Base-by-base conservation (phyloP, 768 basidiomycete species). In the Tricholoma saponaceum region DNA sequence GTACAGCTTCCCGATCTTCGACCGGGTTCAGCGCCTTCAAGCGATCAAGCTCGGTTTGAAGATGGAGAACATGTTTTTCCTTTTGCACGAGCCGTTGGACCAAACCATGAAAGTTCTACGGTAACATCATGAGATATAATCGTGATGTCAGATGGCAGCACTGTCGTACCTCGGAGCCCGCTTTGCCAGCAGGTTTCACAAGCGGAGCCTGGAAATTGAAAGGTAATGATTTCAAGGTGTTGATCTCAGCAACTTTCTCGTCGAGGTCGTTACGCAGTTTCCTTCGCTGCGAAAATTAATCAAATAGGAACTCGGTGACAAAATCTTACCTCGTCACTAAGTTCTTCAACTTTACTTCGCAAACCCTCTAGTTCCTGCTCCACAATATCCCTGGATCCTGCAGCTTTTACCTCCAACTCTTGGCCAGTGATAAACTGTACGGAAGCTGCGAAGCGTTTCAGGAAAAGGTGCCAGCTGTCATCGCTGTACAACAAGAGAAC, bases 21-120 rank as follows among this genome's bases (percentile, higher is more conserved):
- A 63, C 69, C 4, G 83, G 83, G 67, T 81, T 83, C 67, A 84
- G 80, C 4, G 76, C 73, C 62, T 81, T 84, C 61, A 86, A 71
- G 16, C 79, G 76, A 55, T 86, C 87, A 18, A 95, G 71, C 65
- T 94, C 89, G 3, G 79, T 79, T 66, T 87, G 86, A 1, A 95
- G 78, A 55, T 86, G 83, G 2, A 83, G 67, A 1, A 92, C 89
- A 69, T 94, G 84, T 64, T 89, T 92, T 74, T 97, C 94, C 68
- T 93, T 94, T 67, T 86, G 82, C 3, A 89, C 82, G 14, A 95
- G 76, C 9, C 90, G 84, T 64, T 92, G 90, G 8, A 93, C 83
- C 18, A 95, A 66, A 1, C 89, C 90, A 60, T 84, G 81, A 56
- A 88, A 79, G 60, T 81, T 85, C 81, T 89, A 72, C 46, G 56